These are phyloP conservation scores for Fraxinus sp. DNA, from an alignment of 305 asterid genomes.

Conservation along the genomic window DNA sequence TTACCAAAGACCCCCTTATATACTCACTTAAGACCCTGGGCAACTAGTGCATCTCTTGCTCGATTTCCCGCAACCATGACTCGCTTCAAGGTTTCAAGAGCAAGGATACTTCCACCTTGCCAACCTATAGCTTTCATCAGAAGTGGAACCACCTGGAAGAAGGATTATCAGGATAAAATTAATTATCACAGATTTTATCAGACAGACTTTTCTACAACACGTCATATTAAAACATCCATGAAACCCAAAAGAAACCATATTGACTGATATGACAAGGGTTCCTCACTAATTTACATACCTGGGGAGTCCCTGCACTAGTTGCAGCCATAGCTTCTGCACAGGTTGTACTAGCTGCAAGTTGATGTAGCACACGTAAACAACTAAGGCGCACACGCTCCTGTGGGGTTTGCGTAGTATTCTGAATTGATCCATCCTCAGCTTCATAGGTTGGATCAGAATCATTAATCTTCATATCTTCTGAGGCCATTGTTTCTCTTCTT, in stretches of 20 bases:
- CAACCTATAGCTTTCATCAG: conserved; percentile 99
- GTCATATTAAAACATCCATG: conserved; percentile 5
- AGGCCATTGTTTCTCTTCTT: conserved; percentile 91
- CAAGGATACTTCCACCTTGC: conserved; percentile 99
- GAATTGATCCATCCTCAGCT: conserved; percentile 55
- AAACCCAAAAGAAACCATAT: not conserved
- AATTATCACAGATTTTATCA: conserved; percentile 9
- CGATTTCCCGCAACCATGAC: conserved; percentile 96
- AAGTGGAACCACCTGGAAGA: conserved; percentile 88
- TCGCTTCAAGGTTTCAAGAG: conserved; percentile 97
- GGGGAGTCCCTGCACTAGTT: conserved; percentile 94
- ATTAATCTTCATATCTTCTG: conserved; percentile 42
- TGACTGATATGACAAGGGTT: not conserved
- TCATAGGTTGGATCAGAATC: conserved; percentile 37
- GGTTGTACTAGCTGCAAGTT: conserved; percentile 94
- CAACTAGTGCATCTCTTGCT: conserved; percentile 98
- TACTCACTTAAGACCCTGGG: conserved; percentile 95
- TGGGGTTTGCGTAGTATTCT: conserved; percentile 66
- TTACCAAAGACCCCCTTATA: not conserved
- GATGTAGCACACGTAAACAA: conserved; percentile 95
- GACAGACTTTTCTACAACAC: not conserved
- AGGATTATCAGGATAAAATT: conserved; percentile 22
- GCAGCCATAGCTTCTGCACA: conserved; percentile 99
- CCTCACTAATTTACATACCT: conserved; percentile 43
- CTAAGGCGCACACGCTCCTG: conserved; percentile 96